phyloP scores from a whole-genome alignment of 805 yeast genomes.

The Kregervanrija fluxuum region DNA sequence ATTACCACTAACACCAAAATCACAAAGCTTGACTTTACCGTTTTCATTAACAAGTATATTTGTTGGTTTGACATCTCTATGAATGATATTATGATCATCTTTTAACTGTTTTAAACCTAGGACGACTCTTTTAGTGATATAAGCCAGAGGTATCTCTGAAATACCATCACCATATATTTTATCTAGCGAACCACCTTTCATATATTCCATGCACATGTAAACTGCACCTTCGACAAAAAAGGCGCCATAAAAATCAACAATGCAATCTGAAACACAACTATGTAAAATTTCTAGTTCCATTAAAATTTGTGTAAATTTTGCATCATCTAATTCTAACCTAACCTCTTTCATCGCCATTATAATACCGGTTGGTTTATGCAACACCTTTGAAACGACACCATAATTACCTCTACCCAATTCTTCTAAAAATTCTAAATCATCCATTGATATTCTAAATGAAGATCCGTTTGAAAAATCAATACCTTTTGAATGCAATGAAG shows the following conservation, averaged over 20 bases:
- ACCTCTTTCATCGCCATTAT: constrained; percentile 98
- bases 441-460: constrained; percentile 77
- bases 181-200: constrained; percentile 95
- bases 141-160: constrained; percentile 74
- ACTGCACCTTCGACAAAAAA: constrained; percentile 97
- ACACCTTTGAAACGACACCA: constrained; percentile 89
- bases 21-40: constrained; percentile 90
- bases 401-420: constrained; percentile 95
- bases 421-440: constrained; percentile 73
- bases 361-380: constrained; percentile 88
- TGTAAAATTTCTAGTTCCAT: constrained; percentile 96
- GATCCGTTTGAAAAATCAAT: constrained; percentile 86
- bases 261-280: constrained; percentile 81
- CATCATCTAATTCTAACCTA: constrained; percentile 83
- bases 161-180: constrained; percentile 70
- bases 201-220: constrained; percentile 95
- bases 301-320: constrained; percentile 87
- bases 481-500: constrained; percentile 86
- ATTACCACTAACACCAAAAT: constrained; percentile 94
- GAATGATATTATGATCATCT: constrained; percentile 87
- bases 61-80: constrained; percentile 95
- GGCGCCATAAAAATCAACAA: constrained; percentile 96
- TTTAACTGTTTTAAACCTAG: constrained; percentile 77
- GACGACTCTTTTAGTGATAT: constrained; percentile 72
- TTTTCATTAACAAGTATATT: constrained; percentile 68